phyloP scores from a whole-genome alignment of 2,329 filamentous ascomycete species.

The Fusarium pininemorale region DNA sequence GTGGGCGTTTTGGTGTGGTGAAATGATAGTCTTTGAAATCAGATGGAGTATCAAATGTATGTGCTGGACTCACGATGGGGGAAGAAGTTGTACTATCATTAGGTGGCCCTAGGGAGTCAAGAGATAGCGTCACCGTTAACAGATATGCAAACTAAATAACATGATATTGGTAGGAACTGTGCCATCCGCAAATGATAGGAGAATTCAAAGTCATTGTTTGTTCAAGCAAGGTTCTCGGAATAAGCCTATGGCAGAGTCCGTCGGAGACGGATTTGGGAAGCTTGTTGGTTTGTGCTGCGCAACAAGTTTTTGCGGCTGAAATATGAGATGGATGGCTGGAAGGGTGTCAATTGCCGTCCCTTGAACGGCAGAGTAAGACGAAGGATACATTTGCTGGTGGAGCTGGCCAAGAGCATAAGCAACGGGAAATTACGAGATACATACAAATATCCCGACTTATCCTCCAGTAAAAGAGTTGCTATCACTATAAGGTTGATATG shows the following conservation, averaged over 20 bases:
- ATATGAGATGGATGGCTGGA: neutral
- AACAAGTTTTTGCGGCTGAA: conserved; percentile 1
- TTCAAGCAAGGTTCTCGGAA: neutral
- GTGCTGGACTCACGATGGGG: neutral
- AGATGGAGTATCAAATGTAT: neutral
- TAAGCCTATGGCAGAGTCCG: neutral
- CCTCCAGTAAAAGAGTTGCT: neutral
- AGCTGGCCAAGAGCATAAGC: neutral
- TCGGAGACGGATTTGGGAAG: neutral
- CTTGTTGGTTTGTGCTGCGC: conserved; percentile 1
- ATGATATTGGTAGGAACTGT: neutral
- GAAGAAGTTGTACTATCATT: neutral
- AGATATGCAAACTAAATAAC: neutral
- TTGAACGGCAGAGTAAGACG: conserved; percentile 11
- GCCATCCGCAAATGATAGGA: neutral
- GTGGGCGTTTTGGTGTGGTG: neutral
- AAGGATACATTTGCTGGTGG: neutral
- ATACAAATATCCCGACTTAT: neutral
- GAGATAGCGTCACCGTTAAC: neutral
- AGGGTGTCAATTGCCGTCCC: neutral
- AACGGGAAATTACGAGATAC: neutral
- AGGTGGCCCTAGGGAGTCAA: neutral
- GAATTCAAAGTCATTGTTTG: neutral
- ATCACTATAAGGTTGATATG: neutral
- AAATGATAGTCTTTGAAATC: neutral